Percentiles rank a stretch among this genome's conserved stretches.
These are phyloP conservation scores for Amylostereum chailletii DNA, from an alignment of 1,284 basidiomycete species.

Conservation along the genomic window DNA sequence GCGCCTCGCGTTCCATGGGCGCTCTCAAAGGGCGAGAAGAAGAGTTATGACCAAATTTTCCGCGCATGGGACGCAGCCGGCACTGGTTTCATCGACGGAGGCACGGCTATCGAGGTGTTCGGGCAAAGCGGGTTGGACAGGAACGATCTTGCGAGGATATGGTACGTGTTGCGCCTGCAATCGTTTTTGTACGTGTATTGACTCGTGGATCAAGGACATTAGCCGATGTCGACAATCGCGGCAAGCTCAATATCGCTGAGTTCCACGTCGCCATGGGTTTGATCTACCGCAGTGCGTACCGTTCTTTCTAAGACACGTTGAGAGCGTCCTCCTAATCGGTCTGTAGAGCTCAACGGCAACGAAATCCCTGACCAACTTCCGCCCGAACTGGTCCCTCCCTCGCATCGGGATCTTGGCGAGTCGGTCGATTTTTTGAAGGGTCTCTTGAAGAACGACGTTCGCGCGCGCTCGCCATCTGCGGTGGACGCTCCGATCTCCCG, in stretches of 20 bases:
- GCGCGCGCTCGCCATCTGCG: slow-evolving; percentile 44
- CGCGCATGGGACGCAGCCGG: slow-evolving; percentile 86
- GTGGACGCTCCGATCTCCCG: slow-evolving; percentile 47
- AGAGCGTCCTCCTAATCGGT: slow-evolving; percentile 1
- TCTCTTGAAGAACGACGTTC: slow-evolving; percentile 82
- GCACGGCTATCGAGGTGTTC: slow-evolving; percentile 89
- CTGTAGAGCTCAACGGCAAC: slow-evolving; percentile 85
- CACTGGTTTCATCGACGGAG: slow-evolving; percentile 84
- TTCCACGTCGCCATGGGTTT: slow-evolving; percentile 99
- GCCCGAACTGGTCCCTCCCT: slow-evolving; percentile 87
- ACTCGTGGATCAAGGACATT: slow-evolving; percentile 54
- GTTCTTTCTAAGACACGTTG: not conserved
- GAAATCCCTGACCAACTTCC: slow-evolving; percentile 84
- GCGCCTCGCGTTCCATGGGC: slow-evolving; percentile 85
- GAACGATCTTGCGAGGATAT: slow-evolving; percentile 91
- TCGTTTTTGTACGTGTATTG: slow-evolving; percentile 1
- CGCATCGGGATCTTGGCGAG: slow-evolving; percentile 82
- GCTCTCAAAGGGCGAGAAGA: slow-evolving; percentile 86
- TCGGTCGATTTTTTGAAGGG: slow-evolving; percentile 91
- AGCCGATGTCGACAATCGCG: slow-evolving; percentile 85
- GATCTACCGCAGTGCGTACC: slow-evolving; percentile 82
- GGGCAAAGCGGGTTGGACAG: slow-evolving; percentile 86
- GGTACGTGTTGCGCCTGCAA: slow-evolving; percentile 44
- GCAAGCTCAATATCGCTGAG: slow-evolving; percentile 91
- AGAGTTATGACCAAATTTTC: slow-evolving; percentile 96